A percentile compares a stretch with the other conserved stretches of the same genome.
Conservation (phyloP, 495 filamentous ascomycete species). For the Trichoderma asperelloides region DNA sequence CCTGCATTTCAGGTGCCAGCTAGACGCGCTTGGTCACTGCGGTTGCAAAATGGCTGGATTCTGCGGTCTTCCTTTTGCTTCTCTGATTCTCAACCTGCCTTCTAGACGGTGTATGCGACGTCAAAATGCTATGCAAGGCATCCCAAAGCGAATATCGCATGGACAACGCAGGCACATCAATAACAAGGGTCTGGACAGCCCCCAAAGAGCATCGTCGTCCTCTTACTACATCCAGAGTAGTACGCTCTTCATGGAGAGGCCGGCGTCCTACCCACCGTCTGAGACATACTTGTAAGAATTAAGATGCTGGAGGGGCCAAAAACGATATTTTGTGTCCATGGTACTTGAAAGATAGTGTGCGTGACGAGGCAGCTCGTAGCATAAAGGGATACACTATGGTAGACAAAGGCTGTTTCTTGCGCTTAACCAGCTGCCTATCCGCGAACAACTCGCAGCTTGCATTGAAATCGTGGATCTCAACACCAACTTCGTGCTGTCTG, state of each 20-base stretch:
- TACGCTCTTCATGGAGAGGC: background rate
- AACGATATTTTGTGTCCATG: too few species aligned
- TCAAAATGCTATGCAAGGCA: conserved; percentile 1
- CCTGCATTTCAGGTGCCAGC: background rate
- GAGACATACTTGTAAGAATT: background rate
- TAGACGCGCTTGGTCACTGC: background rate
- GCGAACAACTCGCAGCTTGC: background rate
- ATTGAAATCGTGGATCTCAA: background rate
- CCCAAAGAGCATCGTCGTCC: background rate
- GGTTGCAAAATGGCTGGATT: background rate
- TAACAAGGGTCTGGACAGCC: background rate
- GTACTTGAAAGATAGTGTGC: background rate
- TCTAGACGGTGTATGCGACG: background rate
- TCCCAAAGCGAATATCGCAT: background rate
- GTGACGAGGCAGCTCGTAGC: background rate
- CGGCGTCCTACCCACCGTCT: background rate
- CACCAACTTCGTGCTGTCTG: background rate
- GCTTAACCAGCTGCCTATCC: background rate
- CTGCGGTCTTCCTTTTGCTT: background rate
- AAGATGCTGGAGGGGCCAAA: background rate
- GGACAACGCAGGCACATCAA: background rate
- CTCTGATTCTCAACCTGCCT: background rate
- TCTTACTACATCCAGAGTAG: conserved; percentile 1
- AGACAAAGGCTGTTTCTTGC: background rate
- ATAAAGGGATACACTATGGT: background rate